Base-by-base conservation (phyloP, 192 early-diverging fungal genomes). In the Ramicandelaber brevisporus region DNA sequence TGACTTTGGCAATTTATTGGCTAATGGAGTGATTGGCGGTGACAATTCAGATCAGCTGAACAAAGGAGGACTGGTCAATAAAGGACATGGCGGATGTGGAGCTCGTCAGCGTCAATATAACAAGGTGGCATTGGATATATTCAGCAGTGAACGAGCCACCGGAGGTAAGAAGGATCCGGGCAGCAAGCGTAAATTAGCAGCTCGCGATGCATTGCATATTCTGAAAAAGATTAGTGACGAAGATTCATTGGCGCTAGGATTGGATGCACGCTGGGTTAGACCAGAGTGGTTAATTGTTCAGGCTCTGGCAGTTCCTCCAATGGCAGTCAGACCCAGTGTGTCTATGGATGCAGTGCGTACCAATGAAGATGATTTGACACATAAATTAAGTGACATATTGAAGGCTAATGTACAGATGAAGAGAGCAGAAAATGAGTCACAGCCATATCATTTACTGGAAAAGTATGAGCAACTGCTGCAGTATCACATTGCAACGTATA, bases 251-350 rank as follows among this genome's bases (percentile, higher is more conserved):
- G 58, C 59, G 36, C 78, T 98, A 70, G 92, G 88, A 14, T 50
- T 98, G 13, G 70, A 73, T 31, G 68, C 74, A 17, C 65, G 85
- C 36, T 95, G 62, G 59, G 88, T 89, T 9, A 66, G 88, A 9
- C 92, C 92, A 6, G 92, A 93, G 49, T 98, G 92, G 92, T 89
- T 98, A 85, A 62, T 95, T 30, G 61, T 90, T 31, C 78, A 83
- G 4, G 73, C 85, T 10, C 59, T 98, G 36, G 82, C 92, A 10
- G 87, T 95, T 5, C 85, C 93, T 21, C 93, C 93, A 1, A 81
- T 84, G 56, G 62, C 87, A 4, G 93, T 98, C 15, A 81, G 93
- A 24, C 93, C 93, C 11, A 83, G 85, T 42, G 81, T 95, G 45
- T 68, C 73, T 39, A 79, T 86, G 72, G 83, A 89, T 30, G 87